Percentiles rank a stretch among this genome's conserved stretches.
phyloP scores from a whole-genome alignment of 2,329 filamentous ascomycete genomes.

The Fusarium brevicatenulatum region DNA sequence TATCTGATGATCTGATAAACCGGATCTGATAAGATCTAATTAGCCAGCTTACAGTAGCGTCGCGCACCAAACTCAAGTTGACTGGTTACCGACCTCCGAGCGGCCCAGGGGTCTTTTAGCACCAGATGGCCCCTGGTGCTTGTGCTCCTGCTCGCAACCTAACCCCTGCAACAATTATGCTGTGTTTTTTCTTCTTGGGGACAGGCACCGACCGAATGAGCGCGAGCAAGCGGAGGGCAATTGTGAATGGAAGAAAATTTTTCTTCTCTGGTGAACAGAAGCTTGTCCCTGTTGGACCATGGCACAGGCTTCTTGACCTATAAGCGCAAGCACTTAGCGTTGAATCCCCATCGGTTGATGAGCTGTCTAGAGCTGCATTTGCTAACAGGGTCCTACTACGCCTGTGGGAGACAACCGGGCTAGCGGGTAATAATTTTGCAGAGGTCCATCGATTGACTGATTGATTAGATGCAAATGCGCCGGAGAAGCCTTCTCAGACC shows the following conservation, averaged over 20 bases:
- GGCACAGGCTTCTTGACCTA: slow-evolving; percentile 2
- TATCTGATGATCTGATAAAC: slow-evolving; percentile 69
- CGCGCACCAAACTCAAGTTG: slow-evolving; percentile 32
- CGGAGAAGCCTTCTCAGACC: slow-evolving; percentile 11
- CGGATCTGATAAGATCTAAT: slow-evolving; percentile 55
- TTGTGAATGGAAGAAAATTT: slow-evolving; percentile 13
- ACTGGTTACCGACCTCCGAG: slow-evolving; percentile 37
- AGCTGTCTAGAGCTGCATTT: slow-evolving; percentile 3
- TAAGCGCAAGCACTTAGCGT: background rate
- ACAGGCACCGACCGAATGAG: slow-evolving; percentile 32
- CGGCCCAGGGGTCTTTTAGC: slow-evolving; percentile 20
- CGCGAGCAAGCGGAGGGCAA: slow-evolving; percentile 3
- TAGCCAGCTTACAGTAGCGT: slow-evolving; percentile 36
- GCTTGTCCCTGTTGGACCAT: background rate
- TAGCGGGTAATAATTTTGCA: slow-evolving; percentile 8
- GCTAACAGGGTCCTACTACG: background rate
- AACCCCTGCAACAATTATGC: slow-evolving; percentile 17
- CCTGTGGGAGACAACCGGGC: background rate
- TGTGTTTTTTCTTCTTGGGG: slow-evolving; percentile 15
- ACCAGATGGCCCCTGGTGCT: slow-evolving; percentile 6
- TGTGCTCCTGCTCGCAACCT: background rate
- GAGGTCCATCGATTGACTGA: background rate
- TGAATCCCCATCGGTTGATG: slow-evolving; percentile 4
- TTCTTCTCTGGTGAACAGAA: slow-evolving; percentile 12
- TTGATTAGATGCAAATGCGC: slow-evolving; percentile 11